Percentiles rank a stretch among this genome's conserved stretches.
phyloP scores from a whole-genome alignment of 768 basidiomycete species.

The Tephrocybe rancida region DNA sequence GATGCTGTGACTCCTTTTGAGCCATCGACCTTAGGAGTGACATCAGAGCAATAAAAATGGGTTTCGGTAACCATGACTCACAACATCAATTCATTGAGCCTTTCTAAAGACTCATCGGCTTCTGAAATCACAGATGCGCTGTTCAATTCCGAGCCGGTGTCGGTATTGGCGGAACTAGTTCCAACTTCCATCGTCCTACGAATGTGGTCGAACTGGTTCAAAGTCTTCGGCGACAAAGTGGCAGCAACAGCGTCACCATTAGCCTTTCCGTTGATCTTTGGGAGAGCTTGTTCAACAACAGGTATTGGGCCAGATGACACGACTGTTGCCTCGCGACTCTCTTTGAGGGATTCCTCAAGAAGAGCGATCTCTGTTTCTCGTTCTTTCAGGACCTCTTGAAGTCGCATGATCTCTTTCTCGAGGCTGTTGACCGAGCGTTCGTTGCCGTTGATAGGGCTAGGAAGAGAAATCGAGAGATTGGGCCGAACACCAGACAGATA shows the following conservation, averaged over 20 bases:
- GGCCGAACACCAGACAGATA: conserved; percentile 38
- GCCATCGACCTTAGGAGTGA: conserved; percentile 81
- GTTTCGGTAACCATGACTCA: conserved; percentile 38
- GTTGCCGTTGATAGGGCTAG: conserved; percentile 33
- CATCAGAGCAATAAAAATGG: conserved; percentile 10
- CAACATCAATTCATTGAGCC: conserved; percentile 93
- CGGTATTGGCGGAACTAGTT: conserved; percentile 35
- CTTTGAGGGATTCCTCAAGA: conserved; percentile 61
- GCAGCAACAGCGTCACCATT: conserved; percentile 27
- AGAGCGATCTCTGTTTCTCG: conserved; percentile 88
- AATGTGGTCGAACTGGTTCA: conserved; percentile 74
- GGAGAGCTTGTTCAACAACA: conserved; percentile 14
- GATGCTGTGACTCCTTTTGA: conserved; percentile 91
- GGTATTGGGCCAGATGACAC: conserved; percentile 10
- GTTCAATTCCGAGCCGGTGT: conserved; percentile 37
- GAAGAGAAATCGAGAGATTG: conserved; percentile 62
- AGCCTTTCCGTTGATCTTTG: conserved; percentile 24
- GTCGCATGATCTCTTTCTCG: conserved; percentile 93
- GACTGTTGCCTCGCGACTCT: conserved; percentile 30
- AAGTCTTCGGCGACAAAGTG: conserved; percentile 69
- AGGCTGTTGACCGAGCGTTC: conserved; percentile 84
- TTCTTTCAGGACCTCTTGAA: conserved; percentile 90
- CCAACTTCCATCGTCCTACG: conserved; percentile 66
- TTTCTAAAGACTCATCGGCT: conserved; percentile 70
- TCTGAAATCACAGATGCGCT: conserved; percentile 46